Evolutionary conservation across 2,329 filamentous ascomycete species (phyloP).

Genomic region (Xylaria sp.): DNA sequence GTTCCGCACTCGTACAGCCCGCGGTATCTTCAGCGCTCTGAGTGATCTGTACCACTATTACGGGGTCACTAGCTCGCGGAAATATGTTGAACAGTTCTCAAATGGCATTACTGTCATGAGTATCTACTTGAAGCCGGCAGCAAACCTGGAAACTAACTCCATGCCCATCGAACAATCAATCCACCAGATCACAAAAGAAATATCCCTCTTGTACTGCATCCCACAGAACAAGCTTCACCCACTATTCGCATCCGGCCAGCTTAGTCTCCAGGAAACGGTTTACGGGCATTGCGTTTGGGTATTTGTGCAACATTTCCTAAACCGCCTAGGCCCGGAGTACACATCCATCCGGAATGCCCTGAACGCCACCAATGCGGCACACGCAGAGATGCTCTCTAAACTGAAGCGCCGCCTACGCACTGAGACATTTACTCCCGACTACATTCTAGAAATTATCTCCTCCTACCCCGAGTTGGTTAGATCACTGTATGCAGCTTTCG

Average conservation of each 20-base stretch:
- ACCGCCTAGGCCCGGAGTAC: constrained; percentile 91
- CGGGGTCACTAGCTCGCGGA: constrained; percentile 91
- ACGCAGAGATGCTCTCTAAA: constrained; percentile 87
- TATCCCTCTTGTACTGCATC: constrained; percentile 95
- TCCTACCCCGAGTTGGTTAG: constrained; percentile 87
- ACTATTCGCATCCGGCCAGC: constrained; percentile 81
- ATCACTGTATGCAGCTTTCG: constrained; percentile 88
- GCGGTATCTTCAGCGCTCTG: constrained; percentile 92
- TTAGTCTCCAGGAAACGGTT: constrained; percentile 95
- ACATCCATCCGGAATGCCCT: constrained; percentile 82
- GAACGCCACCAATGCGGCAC: constrained; percentile 78
- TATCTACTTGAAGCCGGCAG: constrained; percentile 82
- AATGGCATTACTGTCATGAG: constrained; percentile 98
- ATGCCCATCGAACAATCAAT: constrained; percentile 93
- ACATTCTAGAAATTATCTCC: constrained; percentile 96
- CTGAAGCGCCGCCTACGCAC: constrained; percentile 94
- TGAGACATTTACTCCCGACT: constrained; percentile 97
- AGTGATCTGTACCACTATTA: constrained; percentile 99
- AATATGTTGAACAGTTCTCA: constrained; percentile 98
- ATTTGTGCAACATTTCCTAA: constrained; percentile 97
- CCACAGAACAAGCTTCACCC: constrained; percentile 95
- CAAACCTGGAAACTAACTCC: constrained; percentile 60
- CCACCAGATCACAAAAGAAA: constrained; percentile 98
- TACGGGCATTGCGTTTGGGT: constrained; percentile 98
- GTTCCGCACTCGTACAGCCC: constrained; percentile 89